phyloP scores from a whole-genome alignment of 768 basidiomycete genomes.

The Russula virescens region DNA sequence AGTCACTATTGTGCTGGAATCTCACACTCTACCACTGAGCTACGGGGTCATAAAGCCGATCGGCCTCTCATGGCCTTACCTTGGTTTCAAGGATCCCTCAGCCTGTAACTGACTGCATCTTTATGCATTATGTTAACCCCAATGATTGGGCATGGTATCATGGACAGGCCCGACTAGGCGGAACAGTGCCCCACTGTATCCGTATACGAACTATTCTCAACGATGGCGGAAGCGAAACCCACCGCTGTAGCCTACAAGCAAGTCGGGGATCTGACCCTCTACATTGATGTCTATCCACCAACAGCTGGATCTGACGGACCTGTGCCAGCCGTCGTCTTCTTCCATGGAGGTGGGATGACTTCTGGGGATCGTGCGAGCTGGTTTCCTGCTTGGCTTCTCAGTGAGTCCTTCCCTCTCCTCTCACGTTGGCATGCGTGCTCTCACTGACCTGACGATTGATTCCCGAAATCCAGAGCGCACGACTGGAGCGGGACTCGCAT shows the following conservation, averaged over 20 bases:
- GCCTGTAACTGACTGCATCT: too few relatives aligned
- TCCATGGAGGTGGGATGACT: conserved; percentile 53
- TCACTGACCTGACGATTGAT: background rate
- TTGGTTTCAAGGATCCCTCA: too few relatives aligned
- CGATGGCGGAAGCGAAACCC: conserved; percentile 2
- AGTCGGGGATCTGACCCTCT: conserved; percentile 26
- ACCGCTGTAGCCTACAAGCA: conserved; percentile 35
- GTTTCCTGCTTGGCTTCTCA: conserved; percentile 61
- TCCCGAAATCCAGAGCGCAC: conserved; percentile 38
- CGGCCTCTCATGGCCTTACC: background rate
- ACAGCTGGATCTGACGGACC: conserved; percentile 27
- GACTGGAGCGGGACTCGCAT: conserved; percentile 43
- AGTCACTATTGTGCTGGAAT: background rate
- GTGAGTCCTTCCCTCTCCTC: conserved; percentile 32
- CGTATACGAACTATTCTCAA: background rate
- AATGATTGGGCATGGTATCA: background rate
- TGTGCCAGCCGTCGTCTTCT: conserved; percentile 35
- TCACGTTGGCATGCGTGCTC: background rate
- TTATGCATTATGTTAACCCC: background rate
- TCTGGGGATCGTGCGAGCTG: conserved; percentile 55
- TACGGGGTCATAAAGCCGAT: conserved; percentile 1
- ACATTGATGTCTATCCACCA: conserved; percentile 36
- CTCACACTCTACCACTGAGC: conserved; percentile 14
- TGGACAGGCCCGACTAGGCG: background rate
- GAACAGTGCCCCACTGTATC: background rate